Evolutionary conservation across 1,139 yeast genomes (phyloP).

Genomic region (Debaryomycetaceae sp.): DNA sequence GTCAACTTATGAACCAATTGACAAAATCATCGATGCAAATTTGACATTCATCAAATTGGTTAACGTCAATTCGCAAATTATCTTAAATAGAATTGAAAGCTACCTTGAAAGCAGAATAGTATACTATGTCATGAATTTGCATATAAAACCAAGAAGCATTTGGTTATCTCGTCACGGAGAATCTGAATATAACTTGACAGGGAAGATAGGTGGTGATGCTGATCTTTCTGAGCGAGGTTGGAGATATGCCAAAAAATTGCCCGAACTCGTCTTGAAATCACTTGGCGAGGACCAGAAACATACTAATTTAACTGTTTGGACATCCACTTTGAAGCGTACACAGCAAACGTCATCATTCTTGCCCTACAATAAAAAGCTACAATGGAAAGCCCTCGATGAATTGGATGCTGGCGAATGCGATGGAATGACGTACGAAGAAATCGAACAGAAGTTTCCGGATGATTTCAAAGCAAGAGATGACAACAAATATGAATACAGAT

Average conservation of each 20-base stretch:
- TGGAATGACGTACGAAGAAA: constrained; percentile 39
- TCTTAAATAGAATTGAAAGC: constrained; percentile 81
- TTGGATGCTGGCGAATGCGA: constrained; percentile 98
- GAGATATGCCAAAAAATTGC: constrained; percentile 79
- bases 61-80: constrained; percentile 83
- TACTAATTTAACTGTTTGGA: constrained; percentile 86
- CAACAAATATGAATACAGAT: constrained; percentile 91
- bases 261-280: constrained; percentile 70
- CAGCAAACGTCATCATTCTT: constrained; percentile 87
- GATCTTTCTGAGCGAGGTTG: constrained; percentile 82
- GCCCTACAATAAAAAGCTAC: constrained; percentile 73
- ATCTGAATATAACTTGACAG: constrained; percentile 85
- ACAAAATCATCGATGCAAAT: constrained; percentile 52
- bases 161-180: constrained; percentile 97
- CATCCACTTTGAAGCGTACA: constrained; percentile 87
- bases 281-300: constrained; percentile 64
- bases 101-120: constrained; percentile 91
- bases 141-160: constrained; percentile 85
- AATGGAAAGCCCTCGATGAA: constrained; percentile 97
- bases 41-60: constrained; percentile 82
- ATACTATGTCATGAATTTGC: constrained; percentile 92
- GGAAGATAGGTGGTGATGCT: constrained; percentile 96
- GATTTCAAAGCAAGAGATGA: constrained; percentile 96
- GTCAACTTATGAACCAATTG: constrained; percentile 70
- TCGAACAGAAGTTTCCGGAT: constrained; percentile 76